Evolutionary conservation across 768 basidiomycete species (phyloP).

Genomic region (Galerina sulciceps): DNA sequence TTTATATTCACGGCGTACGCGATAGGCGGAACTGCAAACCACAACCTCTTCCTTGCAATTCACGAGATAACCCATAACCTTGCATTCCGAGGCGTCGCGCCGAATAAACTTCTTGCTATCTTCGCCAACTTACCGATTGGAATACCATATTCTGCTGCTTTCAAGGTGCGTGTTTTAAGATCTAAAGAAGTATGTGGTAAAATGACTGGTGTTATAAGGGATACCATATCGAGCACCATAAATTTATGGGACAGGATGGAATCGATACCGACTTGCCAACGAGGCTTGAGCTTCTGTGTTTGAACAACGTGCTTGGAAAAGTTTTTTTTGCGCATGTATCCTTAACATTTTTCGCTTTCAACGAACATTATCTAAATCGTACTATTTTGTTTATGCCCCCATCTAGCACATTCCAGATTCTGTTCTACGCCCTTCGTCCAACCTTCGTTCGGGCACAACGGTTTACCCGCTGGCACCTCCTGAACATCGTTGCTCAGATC

Average conservation of each 20-base stretch:
- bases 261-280: conserved; percentile 97
- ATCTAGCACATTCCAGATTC: conserved; percentile 90
- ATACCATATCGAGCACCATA: conserved; percentile 97
- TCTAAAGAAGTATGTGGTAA: background rate
- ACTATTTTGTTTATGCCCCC: background rate
- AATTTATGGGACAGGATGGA: conserved; percentile 93
- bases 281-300: conserved; percentile 75
- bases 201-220: conserved; percentile 43
- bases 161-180: conserved; percentile 66
- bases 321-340: conserved; percentile 91
- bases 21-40: conserved; percentile 94
- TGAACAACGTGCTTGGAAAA: conserved; percentile 97
- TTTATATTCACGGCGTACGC: conserved; percentile 83
- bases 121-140: conserved; percentile 94
- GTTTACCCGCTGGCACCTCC: conserved; percentile 81
- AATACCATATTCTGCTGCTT: conserved; percentile 92
- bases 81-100: conserved; percentile 80
- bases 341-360: conserved; percentile 24
- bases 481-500: conserved; percentile 76
- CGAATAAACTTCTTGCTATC: conserved; percentile 88
- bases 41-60: conserved; percentile 97
- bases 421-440: conserved; percentile 97
- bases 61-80: conserved; percentile 99
- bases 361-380: background rate
- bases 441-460: conserved; percentile 87